Base-by-base conservation (phyloP, 495 filamentous ascomycete species). In the Penicillium maclennaniae region DNA sequence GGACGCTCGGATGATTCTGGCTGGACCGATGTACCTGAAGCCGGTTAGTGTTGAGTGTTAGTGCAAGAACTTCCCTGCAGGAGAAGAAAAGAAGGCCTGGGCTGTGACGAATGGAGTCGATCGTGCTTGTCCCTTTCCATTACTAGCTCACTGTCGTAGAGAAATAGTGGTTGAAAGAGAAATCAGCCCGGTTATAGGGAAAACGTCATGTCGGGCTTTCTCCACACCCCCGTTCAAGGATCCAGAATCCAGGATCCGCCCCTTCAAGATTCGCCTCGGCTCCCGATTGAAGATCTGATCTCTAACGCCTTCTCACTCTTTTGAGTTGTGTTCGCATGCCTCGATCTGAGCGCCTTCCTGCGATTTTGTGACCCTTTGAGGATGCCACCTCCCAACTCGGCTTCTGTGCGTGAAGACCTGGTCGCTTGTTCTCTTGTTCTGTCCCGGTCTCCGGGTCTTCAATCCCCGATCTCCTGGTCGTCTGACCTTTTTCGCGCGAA, bases 321-420 rank as follows among this genome's bases (percentile, higher is more conserved):
- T 36, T 39, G 21, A 7, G 2, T 27, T 28, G 36, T 27, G 10
- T 20, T 25, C 31, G 34, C 49, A 52, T 45, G 8, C 39, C 38
- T 47, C 27, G 58, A 53, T 61, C 55, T 23, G 20, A 54, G 47
- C 50, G 42, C 51, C 56, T 55, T 43, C 56, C 54, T 43, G 58
- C 56, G 55, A 48, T 59, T 58, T 54, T 54, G 52, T 45, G 43
- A 54, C 41, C 59, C 47, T 39, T 25, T 42, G 56, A 51, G 53
- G 36, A 67, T 67, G 65, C 65, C 61, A 56, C 64, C 63, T 56
- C 60, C 63, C 27, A 66, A 67, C 58, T 59, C 63, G 46, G 58
- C 59, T 54, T 60, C 56, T 53, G 63, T 63, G 56, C 39, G 57
- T 49, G 44, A 44, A 7, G 25, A n/a, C 26, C 25, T 28, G 2